A percentile compares a stretch with the other conserved stretches of the same genome.
Conservation (phyloP, 257 asterid genomes). For the Forsythia suspensa region DNA sequence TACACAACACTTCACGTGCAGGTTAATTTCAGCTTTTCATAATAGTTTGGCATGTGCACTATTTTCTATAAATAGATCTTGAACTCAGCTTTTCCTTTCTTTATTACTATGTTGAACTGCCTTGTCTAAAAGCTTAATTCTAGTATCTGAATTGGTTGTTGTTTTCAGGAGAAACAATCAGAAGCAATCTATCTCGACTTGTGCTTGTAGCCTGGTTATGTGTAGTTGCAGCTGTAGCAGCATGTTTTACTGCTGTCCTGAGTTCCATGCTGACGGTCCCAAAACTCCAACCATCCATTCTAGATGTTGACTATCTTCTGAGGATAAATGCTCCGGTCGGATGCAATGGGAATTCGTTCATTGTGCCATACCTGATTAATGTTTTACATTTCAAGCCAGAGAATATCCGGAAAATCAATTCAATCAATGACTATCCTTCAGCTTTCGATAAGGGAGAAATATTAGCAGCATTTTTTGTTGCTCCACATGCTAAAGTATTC, state of each 20-base stretch:
- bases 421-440: conserved; percentile 40
- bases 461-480: conserved; percentile 59
- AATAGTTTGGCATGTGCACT: too few species aligned
- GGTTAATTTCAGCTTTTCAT: too few species aligned
- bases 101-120: neutral
- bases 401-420: conserved; percentile 32
- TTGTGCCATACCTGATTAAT: conserved; percentile 30
- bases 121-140: neutral
- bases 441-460: conserved; percentile 50
- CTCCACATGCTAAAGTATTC: conserved; percentile 58
- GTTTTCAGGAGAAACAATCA: conserved; percentile 51
- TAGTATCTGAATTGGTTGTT: neutral
- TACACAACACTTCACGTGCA: too few species aligned
- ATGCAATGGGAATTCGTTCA: conserved; percentile 52
- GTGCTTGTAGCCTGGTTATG: conserved; percentile 51
- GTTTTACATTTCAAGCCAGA: conserved; percentile 40
- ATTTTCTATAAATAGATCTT: too few species aligned
- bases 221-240: conserved; percentile 36
- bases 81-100: too few species aligned
- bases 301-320: conserved; percentile 39
- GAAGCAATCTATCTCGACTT: conserved; percentile 41
- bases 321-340: conserved; percentile 49
- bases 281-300: conserved; percentile 42
- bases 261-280: conserved; percentile 57
- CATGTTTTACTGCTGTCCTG: conserved; percentile 59